Conservation (phyloP, 257 asterid genomes). For the Coffea eugenioides region DNA sequence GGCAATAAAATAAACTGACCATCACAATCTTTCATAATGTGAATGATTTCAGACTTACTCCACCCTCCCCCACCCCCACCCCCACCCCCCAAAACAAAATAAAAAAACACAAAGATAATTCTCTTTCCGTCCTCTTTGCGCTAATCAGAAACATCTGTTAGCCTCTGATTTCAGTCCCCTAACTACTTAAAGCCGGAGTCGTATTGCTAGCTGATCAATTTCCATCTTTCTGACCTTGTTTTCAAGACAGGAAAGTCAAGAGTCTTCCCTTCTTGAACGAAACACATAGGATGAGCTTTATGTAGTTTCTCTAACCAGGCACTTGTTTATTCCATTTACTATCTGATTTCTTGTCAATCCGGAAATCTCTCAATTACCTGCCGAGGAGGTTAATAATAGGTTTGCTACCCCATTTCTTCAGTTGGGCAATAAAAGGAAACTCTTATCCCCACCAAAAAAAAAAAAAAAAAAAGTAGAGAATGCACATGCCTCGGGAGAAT, state of each 20-base stretch:
- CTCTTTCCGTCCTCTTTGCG: too few relatives aligned
- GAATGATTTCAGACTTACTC: too few relatives aligned
- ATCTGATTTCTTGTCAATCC: background rate
- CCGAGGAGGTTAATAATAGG: background rate
- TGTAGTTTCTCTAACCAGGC: background rate
- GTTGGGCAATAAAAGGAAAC: background rate
- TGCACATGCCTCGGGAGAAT: background rate
- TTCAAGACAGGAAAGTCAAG: background rate
- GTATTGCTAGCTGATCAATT: background rate
- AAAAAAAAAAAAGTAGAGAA: background rate
- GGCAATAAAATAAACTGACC: too few relatives aligned
- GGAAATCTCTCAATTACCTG: background rate
- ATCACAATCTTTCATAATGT: too few relatives aligned
- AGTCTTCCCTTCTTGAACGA: background rate
- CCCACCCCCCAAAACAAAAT: too few relatives aligned
- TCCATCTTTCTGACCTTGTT: background rate
- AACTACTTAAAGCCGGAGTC: background rate
- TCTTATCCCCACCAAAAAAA: background rate
- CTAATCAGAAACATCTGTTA: too few relatives aligned
- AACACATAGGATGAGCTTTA: background rate
- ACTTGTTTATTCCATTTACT: background rate
- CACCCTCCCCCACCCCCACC: too few relatives aligned
- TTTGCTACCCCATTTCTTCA: background rate
- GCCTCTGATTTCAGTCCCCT: background rate
- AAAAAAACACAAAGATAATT: too few relatives aligned